These are phyloP conservation scores for Vigna unguiculata DNA, from an alignment of 306 rosid species.

Conservation along the genomic window DNA sequence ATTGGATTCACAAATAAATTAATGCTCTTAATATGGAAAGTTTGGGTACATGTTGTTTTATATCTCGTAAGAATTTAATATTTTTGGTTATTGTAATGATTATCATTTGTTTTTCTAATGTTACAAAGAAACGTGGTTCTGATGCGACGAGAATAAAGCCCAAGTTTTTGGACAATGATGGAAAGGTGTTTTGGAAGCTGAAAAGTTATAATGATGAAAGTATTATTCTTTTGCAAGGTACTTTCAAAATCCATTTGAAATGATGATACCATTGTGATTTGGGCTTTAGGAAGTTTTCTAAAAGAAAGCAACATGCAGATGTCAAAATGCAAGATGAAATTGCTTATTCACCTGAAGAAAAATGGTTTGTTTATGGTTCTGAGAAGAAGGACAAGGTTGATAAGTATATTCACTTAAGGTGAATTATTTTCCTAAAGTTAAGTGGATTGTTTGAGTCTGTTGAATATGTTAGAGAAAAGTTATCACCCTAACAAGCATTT, in stretches of 20 bases:
- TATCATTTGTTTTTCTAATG: slow-evolving; percentile 11
- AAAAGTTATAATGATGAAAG: slow-evolving; percentile 28
- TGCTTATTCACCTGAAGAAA: slow-evolving; percentile 39
- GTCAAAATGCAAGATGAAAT: slow-evolving; percentile 3
- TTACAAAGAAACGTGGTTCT: slow-evolving; percentile 39
- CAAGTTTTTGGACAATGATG: slow-evolving; percentile 37
- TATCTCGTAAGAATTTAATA: neutral
- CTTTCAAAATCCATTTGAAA: neutral
- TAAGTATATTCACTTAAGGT: slow-evolving; percentile 48
- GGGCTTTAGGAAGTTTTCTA: slow-evolving; percentile 24
- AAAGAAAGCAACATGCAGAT: slow-evolving; percentile 40
- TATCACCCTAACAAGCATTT: too few relatives aligned
- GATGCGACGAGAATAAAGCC: slow-evolving; percentile 47
- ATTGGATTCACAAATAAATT: neutral
- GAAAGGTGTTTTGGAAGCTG: slow-evolving; percentile 49
- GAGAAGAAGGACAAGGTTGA: slow-evolving; percentile 40
- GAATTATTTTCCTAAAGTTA: too few relatives aligned
- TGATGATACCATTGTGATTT: slow-evolving; percentile 23
- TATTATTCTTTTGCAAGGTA: slow-evolving; percentile 55
- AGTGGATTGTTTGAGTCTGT: too few relatives aligned
- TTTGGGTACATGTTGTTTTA: neutral
- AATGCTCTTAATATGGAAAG: neutral
- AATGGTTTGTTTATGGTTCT: slow-evolving; percentile 49
- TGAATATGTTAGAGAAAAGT: too few relatives aligned
- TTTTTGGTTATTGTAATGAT: slow-evolving; percentile 11